Evolutionary conservation across 1,139 yeast species (phyloP), one percentile per base, ranked within the genome.

Genomic region (Pneumocystis jirovecii): DNA sequence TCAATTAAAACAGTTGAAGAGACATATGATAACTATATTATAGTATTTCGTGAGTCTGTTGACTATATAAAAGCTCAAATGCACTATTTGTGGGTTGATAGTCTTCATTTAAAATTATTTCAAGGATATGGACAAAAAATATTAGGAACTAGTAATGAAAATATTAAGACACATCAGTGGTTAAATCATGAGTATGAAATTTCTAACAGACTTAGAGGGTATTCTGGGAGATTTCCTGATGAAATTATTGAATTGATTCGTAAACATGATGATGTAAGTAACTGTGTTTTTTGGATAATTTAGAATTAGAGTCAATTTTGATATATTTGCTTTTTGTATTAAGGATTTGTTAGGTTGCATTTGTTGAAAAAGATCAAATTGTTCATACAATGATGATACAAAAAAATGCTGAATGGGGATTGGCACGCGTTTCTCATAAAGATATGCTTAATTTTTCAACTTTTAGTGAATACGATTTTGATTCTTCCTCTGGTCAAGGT

Each of bases 391-490:
- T 34, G 62, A 66, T 65, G 59, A 44, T 59, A 19, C 66, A 68
- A 65, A 67, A 83, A 71, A 89, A 88, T 70, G 91, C 95, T 61
- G 96, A 96, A 66, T 90, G 97, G 97, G 97, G 97, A 72, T 82
- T 91, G 71, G 95, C 97, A 63, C 85, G 98, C 79, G 83, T 91
- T 68, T 89, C 96, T 64, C 96, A 91, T 80, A 86, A 96, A 76
- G 83, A 87, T 69, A 81, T 85, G 42, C 81, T 89, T 73, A 83
- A 85, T 68, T 81, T 89, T 70, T 87, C 87, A 68, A 81, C 89
- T 65, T 89, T 87, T 81, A 89, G 88, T 83, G 87, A 88, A 78
- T 91, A 91, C 78, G 78, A 88, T 69, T 89, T 82, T 76, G 96
- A 90, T 73, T 81, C 80, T 70, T 86, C 84, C 66, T 97, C 89